Evolutionary conservation across 106 monocot species (phyloP).

Genomic region (Acorus calamus): DNA sequence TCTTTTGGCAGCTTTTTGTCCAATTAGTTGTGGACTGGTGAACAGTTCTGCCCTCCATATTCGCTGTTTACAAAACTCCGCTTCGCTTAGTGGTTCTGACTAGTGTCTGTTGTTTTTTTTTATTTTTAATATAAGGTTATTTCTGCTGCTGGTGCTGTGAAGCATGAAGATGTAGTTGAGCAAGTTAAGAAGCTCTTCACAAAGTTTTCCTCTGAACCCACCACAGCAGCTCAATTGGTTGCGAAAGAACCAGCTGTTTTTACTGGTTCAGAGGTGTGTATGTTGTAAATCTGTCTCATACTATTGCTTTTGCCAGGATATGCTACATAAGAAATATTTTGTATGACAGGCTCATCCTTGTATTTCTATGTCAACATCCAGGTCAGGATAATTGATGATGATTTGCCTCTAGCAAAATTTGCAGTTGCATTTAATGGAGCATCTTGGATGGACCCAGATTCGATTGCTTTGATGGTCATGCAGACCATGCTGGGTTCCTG

Average conservation of each 20-base stretch:
- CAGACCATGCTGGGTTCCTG: background rate
- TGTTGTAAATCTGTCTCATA: background rate
- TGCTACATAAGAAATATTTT: background rate
- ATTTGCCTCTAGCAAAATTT: background rate
- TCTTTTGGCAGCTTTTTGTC: background rate
- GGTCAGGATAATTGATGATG: conserved; percentile 10
- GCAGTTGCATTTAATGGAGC: background rate
- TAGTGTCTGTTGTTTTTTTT: background rate
- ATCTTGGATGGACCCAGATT: background rate
- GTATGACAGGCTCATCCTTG: background rate
- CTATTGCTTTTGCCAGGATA: background rate
- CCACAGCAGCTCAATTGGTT: conserved; percentile 40
- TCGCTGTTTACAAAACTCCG: no score
- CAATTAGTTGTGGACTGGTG: background rate
- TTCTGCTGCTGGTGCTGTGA: conserved; percentile 85
- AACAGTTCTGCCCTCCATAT: background rate
- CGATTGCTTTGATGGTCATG: background rate
- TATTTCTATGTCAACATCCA: background rate
- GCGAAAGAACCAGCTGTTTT: background rate
- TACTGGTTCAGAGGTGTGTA: background rate
- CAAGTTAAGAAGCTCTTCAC: conserved; percentile 75
- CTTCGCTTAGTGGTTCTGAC: background rate
- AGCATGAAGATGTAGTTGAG: conserved; percentile 77
- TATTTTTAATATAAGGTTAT: conserved; percentile 41
- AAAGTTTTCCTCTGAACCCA: conserved; percentile 59